These are phyloP conservation scores for Olyra latifolia DNA, from an alignment of 176 grass and related monocot species.

Conservation along the genomic window DNA sequence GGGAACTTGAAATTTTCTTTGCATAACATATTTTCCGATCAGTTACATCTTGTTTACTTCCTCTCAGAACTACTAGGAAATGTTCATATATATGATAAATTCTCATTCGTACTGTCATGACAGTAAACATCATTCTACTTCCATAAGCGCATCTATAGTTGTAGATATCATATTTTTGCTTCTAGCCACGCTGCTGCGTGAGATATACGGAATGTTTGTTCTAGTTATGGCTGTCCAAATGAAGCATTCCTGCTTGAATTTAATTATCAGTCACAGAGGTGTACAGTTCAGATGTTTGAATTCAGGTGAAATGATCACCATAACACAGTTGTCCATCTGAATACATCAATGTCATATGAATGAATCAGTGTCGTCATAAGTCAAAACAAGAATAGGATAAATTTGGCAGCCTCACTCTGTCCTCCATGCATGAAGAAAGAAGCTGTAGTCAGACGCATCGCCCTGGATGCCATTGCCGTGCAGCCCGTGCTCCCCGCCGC, in stretches of 20 bases:
- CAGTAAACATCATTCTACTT: background rate
- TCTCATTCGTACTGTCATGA: background rate
- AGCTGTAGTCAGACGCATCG: slow-evolving; percentile 64
- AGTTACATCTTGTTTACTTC: background rate
- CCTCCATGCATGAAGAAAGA: slow-evolving; percentile 89
- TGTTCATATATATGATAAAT: background rate
- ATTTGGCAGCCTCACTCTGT: slow-evolving; percentile 52
- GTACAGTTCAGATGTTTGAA: background rate
- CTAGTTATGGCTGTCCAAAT: background rate
- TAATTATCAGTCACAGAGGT: background rate
- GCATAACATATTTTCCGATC: background rate
- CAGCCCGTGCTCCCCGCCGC: background rate
- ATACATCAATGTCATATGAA: slow-evolving; percentile 13
- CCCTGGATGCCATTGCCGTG: slow-evolving; percentile 14
- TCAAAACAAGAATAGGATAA: background rate
- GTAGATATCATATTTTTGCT: background rate
- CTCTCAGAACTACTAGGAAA: background rate
- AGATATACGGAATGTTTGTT: background rate
- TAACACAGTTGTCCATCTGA: slow-evolving; percentile 2
- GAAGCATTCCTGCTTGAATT: background rate
- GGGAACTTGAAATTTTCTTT: background rate
- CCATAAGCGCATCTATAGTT: background rate
- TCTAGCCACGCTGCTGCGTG: background rate
- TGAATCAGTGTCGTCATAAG: background rate
- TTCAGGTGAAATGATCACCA: background rate